Base-by-base conservation (phyloP, 164 flowering plant genomes). In the Kalanchoe fedtschenkoi region DNA sequence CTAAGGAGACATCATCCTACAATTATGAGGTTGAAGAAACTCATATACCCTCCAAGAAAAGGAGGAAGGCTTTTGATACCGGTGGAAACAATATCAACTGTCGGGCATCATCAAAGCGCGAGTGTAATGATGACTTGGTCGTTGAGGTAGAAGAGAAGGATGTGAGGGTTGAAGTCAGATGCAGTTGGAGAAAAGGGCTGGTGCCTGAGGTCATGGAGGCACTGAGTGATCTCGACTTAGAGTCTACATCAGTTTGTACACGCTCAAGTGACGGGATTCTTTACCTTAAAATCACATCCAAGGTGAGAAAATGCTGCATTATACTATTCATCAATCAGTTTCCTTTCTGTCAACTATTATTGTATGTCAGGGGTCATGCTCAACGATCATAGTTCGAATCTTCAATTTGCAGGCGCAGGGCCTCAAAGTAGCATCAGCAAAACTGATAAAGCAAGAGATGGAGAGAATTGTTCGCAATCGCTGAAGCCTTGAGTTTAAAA, bases 51-150 rank as follows among this genome's bases (percentile, higher is more conserved):
- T 46, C 32, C 32, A 7, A 69, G 41, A 76, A 76, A 74, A 88
- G 88, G 81, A 80, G 96, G 60, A 89, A 85, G 63, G 86, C 82
- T 55, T 60, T n/a, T n/a, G n/a, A n/a, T n/a, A n/a, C n/a, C n/a
- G n/a, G n/a, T n/a, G n/a, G n/a, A n/a, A n/a, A n/a, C n/a, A n/a
- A n/a, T n/a, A n/a, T n/a, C n/a, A n/a, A n/a, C n/a, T n/a, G n/a
- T n/a, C n/a, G n/a, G n/a, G n/a, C n/a, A n/a, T n/a, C n/a, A n/a
- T n/a, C n/a, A n/a, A n/a, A n/a, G n/a, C n/a, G n/a, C 26, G 82
- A 37, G 39, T 37, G 13, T 9, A 37, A 37, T 37, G 39, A 37
- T 5, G 13, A 37, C 1, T 15, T 37, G 39, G 0, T 37, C 13
- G 39, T 37, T 37, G 39, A 37, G 39, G 39, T 37, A 37, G 39